Conservation (phyloP, 202 grass and related monocot species). For the Elaeis oleifera region DNA sequence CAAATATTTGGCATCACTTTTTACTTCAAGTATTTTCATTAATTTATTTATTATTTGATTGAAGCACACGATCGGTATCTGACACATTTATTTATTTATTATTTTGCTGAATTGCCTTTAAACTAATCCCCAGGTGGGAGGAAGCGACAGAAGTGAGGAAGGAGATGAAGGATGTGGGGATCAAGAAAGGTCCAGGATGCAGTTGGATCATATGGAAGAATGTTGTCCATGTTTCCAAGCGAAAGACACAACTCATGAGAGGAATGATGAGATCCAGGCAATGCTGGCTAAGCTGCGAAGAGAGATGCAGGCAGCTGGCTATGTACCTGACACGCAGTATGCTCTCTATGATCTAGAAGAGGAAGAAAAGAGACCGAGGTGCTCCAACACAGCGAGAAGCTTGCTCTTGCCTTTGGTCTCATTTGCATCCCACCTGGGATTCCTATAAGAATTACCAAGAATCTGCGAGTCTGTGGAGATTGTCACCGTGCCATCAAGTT, state of each 20-base stretch:
- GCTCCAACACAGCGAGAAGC: slow-evolving; percentile 76
- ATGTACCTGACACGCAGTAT: slow-evolving; percentile 56
- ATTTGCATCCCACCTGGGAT: slow-evolving; percentile 52
- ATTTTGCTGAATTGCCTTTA: background rate
- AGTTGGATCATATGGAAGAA: slow-evolving; percentile 89
- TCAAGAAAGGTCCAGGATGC: slow-evolving; percentile 69
- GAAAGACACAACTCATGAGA: slow-evolving; percentile 61
- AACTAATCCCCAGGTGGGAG: slow-evolving; percentile 42
- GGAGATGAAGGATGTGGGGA: slow-evolving; percentile 58
- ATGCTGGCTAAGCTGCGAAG: slow-evolving; percentile 44
- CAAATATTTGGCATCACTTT: too few relatives aligned
- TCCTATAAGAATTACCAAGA: slow-evolving; percentile 75
- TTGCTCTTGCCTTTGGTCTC: slow-evolving; percentile 79
- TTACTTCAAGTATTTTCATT: too few relatives aligned
- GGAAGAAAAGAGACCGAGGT: slow-evolving; percentile 79
- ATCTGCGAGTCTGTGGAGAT: slow-evolving; percentile 65
- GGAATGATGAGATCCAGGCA: slow-evolving; percentile 52
- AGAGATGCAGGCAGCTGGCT: slow-evolving; percentile 61
- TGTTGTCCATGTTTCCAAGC: slow-evolving; percentile 65
- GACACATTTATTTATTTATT: background rate
- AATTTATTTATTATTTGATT: too few relatives aligned
- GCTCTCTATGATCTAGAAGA: slow-evolving; percentile 70
- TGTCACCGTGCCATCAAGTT: slow-evolving; percentile 66
- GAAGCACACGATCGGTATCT: background rate
- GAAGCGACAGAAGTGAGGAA: slow-evolving; percentile 66